Conservation (phyloP, 768 basidiomycete species). For the Strobilomyces echinocephalus region DNA sequence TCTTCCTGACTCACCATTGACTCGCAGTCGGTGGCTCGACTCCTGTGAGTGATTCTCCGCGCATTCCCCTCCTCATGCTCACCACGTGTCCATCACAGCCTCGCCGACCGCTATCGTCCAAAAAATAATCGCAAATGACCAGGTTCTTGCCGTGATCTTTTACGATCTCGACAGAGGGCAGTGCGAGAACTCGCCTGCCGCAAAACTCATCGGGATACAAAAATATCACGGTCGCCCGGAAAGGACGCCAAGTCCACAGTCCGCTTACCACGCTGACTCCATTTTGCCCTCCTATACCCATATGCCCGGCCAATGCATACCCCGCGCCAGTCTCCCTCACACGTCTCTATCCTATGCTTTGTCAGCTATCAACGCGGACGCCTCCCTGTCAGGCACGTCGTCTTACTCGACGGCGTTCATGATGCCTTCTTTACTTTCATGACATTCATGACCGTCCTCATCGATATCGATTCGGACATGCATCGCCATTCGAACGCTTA, state of each 20-base stretch:
- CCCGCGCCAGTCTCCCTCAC: conserved; percentile 30
- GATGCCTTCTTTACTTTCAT: conserved; percentile 33
- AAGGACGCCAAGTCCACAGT: conserved; percentile 25
- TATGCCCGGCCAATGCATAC: conserved; percentile 33
- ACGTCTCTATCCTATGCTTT: conserved; percentile 42
- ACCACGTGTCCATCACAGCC: conserved; percentile 36
- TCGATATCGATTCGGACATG: conserved; percentile 10
- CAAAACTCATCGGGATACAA: conserved; percentile 53
- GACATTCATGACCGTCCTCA: conserved; percentile 25
- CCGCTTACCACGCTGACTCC: conserved; percentile 28
- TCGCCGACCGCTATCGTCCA: conserved; percentile 59
- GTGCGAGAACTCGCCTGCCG: conserved; percentile 50
- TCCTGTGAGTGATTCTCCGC: conserved; percentile 43
- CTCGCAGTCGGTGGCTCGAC: conserved; percentile 67
- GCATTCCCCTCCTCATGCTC: conserved; percentile 22
- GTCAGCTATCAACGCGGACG: conserved; percentile 33
- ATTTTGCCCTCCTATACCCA: conserved; percentile 30
- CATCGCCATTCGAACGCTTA: conserved; percentile 20
- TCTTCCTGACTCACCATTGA: conserved; percentile 65
- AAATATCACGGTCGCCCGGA: conserved; percentile 33
- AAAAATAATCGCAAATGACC: conserved; percentile 63
- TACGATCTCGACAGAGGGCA: conserved; percentile 64
- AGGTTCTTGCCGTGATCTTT: conserved; percentile 56
- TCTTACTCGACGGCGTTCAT: conserved; percentile 28
- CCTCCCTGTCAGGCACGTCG: conserved; percentile 19